Base-by-base conservation (phyloP, 2,329 filamentous ascomycete species). In the Davidsoniella australis region DNA sequence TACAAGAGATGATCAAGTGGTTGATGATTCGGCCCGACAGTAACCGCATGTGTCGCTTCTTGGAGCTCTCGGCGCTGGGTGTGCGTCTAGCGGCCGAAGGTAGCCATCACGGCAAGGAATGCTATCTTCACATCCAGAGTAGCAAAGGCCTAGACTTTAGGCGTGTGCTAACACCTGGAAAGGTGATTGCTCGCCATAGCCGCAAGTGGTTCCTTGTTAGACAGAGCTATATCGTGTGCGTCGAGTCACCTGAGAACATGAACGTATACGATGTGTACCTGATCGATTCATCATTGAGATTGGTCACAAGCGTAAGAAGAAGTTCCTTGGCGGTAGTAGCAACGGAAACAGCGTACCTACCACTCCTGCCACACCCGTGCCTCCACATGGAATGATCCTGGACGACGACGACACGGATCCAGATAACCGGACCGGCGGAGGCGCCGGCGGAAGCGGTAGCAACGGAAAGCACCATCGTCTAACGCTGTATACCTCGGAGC, bases 201-300 rank as follows among this genome's bases (percentile, higher is more conserved):
- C 85, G 87, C 16, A 95, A 95, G 63, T 98, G 91, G 91, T 98
- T 98, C 61, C 70, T 96, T 17, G 87, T 98, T n/a, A 75, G 91
- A 47, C 88, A 96, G 64, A 96, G 87, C 66, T 98, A 98, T 60
- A 81, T 98, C 53, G 89, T 94, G 41, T 95, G 89, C 57, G 88
- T 96, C n/a, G 89, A 96, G 61, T 95, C 91, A 0, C 91, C 91
- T 0, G 89, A 96, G 62, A 94, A 94, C 58, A 94, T 96, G 83
- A 89, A 94, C 59, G 93, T 96, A 33, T 95, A 94, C 62, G 93
- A 98, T 64, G 91, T 98, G 18, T 96, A 95, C 63, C 72, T 98
- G n/a, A 85, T 96, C 23, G 91, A 98, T 60, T 74, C 83, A 1
- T 81, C 84, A 58, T 98, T 64, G 72, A 75, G 47, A 79, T 95